Conservation (phyloP, 1,284 basidiomycete genomes). For the Irpex lacteus region DNA sequence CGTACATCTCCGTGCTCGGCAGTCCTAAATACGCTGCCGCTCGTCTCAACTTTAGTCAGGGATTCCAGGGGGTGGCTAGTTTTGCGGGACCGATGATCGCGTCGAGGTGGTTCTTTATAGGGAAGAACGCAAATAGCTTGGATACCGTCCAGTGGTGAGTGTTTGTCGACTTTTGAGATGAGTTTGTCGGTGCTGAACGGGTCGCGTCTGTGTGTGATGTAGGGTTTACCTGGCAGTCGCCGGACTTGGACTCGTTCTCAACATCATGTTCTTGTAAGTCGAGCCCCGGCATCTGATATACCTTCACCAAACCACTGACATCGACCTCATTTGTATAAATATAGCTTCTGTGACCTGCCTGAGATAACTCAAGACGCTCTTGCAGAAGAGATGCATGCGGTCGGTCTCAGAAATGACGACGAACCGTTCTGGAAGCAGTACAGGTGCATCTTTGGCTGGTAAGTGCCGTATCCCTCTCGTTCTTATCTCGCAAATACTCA, state of each 20-base stretch:
- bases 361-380: slow-evolving; percentile 73
- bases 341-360: slow-evolving; percentile 67
- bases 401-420: slow-evolving; percentile 40
- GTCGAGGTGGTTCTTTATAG: slow-evolving; percentile 71
- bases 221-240: slow-evolving; percentile 81
- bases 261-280: slow-evolving; percentile 63
- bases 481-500: neutral
- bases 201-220: too few relatives aligned
- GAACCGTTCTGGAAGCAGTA: slow-evolving; percentile 71
- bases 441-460: slow-evolving; percentile 66
- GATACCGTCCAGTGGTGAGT: slow-evolving; percentile 71
- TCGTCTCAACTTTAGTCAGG: slow-evolving; percentile 80
- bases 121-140: slow-evolving; percentile 55
- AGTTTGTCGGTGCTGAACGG: too few relatives aligned
- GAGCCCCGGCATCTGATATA: neutral
- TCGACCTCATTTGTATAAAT: neutral
- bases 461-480: neutral
- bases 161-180: neutral
- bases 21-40: slow-evolving; percentile 67
- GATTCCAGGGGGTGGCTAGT: slow-evolving; percentile 78
- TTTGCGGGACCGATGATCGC: slow-evolving; percentile 83
- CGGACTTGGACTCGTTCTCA: slow-evolving; percentile 59
- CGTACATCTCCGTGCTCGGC: slow-evolving; percentile 73
- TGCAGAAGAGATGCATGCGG: slow-evolving; percentile 45
- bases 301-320: neutral